phyloP scores from a whole-genome alignment of 805 yeast genomes.

The Metschnikowia picachoensis region DNA sequence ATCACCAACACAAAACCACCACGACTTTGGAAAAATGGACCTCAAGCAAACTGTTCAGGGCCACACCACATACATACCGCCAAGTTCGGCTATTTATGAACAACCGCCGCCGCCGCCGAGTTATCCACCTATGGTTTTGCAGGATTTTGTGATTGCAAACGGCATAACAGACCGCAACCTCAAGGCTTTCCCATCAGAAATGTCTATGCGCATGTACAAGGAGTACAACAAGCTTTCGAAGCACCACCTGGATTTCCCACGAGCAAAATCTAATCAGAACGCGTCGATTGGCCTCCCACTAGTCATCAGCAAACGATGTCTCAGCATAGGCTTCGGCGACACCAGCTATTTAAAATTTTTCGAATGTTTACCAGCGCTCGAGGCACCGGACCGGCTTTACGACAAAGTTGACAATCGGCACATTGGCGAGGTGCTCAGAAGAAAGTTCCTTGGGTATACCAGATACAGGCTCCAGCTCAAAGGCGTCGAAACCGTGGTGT shows the following conservation, averaged over 20 bases:
- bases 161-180: slow-evolving; percentile 6
- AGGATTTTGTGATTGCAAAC: slow-evolving; percentile 9
- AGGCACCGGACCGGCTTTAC: slow-evolving; percentile 12
- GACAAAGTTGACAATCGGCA: slow-evolving; percentile 9
- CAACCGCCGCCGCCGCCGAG: no score
- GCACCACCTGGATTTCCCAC: slow-evolving; percentile 4
- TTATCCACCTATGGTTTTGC: slow-evolving; percentile 2
- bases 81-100: no score
- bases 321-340: slow-evolving; percentile 11
- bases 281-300: slow-evolving; percentile 13
- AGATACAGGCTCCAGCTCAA: slow-evolving; percentile 11
- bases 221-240: slow-evolving; percentile 1
- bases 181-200: slow-evolving; percentile 12
- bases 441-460: slow-evolving; percentile 8
- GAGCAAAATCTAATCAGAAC: slow-evolving; percentile 13
- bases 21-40: no score
- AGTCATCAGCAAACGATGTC: slow-evolving; percentile 6
- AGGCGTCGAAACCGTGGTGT: slow-evolving; percentile 7
- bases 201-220: slow-evolving; percentile 9
- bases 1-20: no score
- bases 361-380: slow-evolving; percentile 12
- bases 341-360: slow-evolving; percentile 7
- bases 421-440: slow-evolving; percentile 10
- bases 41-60: no score
- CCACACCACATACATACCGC: no score